Percentiles rank a stretch among this genome's conserved stretches.
Conservation (phyloP, 148 eudicot genomes). For the Selenicereus undatus region DNA sequence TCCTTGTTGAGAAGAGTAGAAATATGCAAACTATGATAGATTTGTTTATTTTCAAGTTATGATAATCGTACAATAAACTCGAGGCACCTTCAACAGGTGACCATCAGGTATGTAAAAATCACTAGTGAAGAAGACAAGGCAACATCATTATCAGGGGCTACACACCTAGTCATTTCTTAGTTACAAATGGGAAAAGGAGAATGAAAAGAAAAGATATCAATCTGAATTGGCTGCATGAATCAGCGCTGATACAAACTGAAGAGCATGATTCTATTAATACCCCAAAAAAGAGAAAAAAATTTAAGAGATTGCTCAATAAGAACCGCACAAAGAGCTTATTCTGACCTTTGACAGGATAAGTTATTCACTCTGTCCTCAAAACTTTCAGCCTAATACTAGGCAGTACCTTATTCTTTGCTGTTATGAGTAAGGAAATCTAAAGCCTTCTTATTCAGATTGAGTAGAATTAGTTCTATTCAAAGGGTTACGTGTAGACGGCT, state of each 20-base stretch:
- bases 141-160: no score
- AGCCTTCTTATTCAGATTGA: not conserved
- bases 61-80: no score
- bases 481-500: conserved; percentile 5
- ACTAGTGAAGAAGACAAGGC: not conserved
- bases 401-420: not conserved
- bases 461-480: not conserved
- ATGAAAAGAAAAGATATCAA: conserved; percentile 12
- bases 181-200: not conserved
- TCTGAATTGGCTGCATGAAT: conserved; percentile 15
- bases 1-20: no score
- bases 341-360: not conserved
- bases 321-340: not conserved
- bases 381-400: not conserved
- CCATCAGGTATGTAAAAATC: not conserved
- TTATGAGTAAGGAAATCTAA: not conserved
- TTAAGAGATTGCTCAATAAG: not conserved
- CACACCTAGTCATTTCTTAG: not conserved
- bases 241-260: conserved; percentile 1
- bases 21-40: no score
- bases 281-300: not conserved
- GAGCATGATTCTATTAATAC: not conserved
- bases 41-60: no score
- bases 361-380: not conserved
- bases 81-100: conserved; percentile 8